Conservation (phyloP, 805 yeast genomes). For the Vanderwaltozyma tropicalis region DNA sequence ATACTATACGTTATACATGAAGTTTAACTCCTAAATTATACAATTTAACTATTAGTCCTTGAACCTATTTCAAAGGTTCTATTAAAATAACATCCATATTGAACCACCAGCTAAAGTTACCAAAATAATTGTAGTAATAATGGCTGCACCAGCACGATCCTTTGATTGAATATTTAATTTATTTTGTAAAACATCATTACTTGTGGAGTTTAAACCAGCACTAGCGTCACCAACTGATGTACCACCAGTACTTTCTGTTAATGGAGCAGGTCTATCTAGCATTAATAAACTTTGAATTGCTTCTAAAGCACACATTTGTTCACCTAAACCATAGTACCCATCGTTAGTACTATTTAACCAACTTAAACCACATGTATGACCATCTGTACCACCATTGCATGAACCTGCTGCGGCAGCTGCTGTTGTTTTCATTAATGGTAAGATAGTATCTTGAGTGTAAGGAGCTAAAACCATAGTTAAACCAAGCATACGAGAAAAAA, state of each 20-base stretch:
- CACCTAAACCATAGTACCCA: conserved; percentile 62
- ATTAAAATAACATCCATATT: conserved; percentile 66
- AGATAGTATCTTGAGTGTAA: conserved; percentile 33
- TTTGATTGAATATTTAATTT: conserved; percentile 40
- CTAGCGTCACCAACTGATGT: conserved; percentile 44
- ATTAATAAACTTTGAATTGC: conserved; percentile 42
- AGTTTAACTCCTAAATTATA: too few species aligned
- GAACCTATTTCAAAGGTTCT: too few species aligned
- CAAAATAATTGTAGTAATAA: conserved; percentile 67
- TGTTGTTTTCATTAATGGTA: conserved; percentile 34
- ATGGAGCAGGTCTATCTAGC: conserved; percentile 40
- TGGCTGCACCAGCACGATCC: conserved; percentile 85
- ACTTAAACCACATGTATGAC: conserved; percentile 63
- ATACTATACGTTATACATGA: too few species aligned
- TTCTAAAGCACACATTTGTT: conserved; percentile 68
- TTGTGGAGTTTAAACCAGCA: conserved; percentile 37
- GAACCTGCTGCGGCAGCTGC: conserved; percentile 62
- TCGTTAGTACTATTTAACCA: conserved; percentile 57
- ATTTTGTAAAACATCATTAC: conserved; percentile 29
- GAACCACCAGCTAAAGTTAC: conserved; percentile 52
- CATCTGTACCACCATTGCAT: conserved; percentile 66
- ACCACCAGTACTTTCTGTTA: conserved; percentile 43
- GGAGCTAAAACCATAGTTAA: conserved; percentile 48
- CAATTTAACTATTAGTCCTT: too few species aligned
- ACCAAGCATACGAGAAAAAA: conserved; percentile 54